Evolutionary conservation across 345 rosid genomes (phyloP).

Genomic region (Raphanus sativus): DNA sequence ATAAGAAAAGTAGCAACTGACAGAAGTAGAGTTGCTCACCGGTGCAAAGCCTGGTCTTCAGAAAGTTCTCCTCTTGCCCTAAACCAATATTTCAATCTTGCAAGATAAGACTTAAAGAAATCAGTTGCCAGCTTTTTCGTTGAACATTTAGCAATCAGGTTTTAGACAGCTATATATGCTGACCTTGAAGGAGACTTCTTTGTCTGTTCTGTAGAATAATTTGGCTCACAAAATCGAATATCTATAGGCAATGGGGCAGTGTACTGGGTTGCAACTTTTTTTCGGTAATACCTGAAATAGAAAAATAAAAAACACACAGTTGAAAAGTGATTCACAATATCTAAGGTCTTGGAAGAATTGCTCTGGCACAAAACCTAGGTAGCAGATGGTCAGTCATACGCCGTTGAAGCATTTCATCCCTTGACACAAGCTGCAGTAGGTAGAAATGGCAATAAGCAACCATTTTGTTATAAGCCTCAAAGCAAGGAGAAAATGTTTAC

Average conservation of each 20-base stretch:
- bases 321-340: constrained; percentile 8
- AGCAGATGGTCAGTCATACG: constrained; percentile 80
- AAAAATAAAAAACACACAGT: constrained; percentile 11
- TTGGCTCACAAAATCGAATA: constrained; percentile 84
- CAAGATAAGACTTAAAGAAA: not conserved
- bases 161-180: constrained; percentile 7
- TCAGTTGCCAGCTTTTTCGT: not conserved
- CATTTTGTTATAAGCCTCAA: constrained; percentile 5
- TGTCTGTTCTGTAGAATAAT: constrained; percentile 56
- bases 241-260: constrained; percentile 77
- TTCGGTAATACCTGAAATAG: constrained; percentile 72
- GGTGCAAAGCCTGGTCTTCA: constrained; percentile 87
- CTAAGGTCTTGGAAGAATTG: constrained; percentile 11
- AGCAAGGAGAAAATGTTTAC: constrained; percentile 43
- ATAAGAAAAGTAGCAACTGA: not conserved
- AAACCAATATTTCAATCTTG: constrained; percentile 92
- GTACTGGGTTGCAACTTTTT: constrained; percentile 59
- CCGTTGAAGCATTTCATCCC: constrained; percentile 68
- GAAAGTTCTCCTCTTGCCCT: constrained; percentile 85
- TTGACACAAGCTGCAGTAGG: constrained; percentile 66
- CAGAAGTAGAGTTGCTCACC: constrained; percentile 46
- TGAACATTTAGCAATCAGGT: not conserved
- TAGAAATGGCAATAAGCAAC: constrained; percentile 15
- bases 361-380: constrained; percentile 51
- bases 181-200: constrained; percentile 84